These are phyloP conservation scores for Colletotrichum tanaceti DNA, from an alignment of 2,329 filamentous ascomycete species.

Conservation along the genomic window DNA sequence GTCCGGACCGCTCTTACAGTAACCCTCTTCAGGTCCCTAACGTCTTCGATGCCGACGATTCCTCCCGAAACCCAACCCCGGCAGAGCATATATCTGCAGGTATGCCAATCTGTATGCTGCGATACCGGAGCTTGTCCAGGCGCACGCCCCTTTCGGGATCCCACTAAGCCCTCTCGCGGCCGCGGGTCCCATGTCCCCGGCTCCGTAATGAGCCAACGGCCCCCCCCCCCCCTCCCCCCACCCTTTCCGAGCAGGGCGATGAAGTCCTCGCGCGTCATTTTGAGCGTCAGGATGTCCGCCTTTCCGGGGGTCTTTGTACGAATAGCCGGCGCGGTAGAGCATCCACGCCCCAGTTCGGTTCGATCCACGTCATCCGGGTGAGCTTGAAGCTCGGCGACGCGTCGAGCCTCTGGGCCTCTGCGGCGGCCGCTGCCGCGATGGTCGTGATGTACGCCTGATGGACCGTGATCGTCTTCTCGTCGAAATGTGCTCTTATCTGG, in stretches of 20 bases:
- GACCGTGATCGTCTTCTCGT: conserved; percentile 65
- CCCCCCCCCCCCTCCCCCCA: too few relatives aligned
- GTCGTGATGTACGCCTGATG: conserved; percentile 69
- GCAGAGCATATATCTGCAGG: conserved; percentile 57
- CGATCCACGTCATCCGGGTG: conserved; percentile 74
- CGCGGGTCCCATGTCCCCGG: conserved; percentile 9
- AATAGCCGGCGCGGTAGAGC: conserved; percentile 72
- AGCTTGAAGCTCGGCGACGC: conserved; percentile 64
- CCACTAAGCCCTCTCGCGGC: conserved; percentile 69
- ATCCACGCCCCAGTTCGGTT: conserved; percentile 73
- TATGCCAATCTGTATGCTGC: conserved; percentile 73
- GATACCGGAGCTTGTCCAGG: conserved; percentile 58
- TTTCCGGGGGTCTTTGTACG: conserved; percentile 66
- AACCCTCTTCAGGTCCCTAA: conserved; percentile 59
- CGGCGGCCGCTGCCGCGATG: conserved; percentile 66
- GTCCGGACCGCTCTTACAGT: conserved; percentile 55
- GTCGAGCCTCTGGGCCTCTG: conserved; percentile 62
- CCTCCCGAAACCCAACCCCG: conserved; percentile 61
- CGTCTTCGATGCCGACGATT: conserved; percentile 68
- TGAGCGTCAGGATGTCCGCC: conserved; percentile 67
- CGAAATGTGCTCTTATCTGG: conserved; percentile 65
- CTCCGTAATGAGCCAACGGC: conserved; percentile 45
- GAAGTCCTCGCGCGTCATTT: conserved; percentile 64
- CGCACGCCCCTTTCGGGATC: conserved; percentile 66
- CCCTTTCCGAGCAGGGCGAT: conserved; percentile 58